These are phyloP conservation scores for Epichloe aotearoae DNA, from an alignment of 2,329 filamentous ascomycete species.

Conservation along the genomic window DNA sequence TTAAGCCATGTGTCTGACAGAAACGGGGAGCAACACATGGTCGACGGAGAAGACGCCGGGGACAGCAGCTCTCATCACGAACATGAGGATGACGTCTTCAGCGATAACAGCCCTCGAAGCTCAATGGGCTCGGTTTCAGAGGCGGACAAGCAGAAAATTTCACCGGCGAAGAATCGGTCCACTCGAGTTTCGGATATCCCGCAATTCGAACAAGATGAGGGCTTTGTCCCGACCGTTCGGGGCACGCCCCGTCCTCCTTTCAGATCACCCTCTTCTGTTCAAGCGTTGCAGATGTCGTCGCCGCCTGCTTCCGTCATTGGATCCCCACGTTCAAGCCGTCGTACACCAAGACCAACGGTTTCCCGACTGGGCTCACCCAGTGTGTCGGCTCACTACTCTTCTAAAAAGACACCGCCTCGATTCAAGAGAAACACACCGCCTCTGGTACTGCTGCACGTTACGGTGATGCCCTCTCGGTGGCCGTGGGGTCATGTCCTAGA, in stretches of 20 bases:
- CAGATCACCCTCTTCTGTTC: slow-evolving; percentile 54
- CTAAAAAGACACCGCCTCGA: slow-evolving; percentile 44
- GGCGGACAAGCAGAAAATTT: slow-evolving; percentile 19
- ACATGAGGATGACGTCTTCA: slow-evolving; percentile 45
- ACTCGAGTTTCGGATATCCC: slow-evolving; percentile 38
- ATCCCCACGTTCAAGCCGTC: slow-evolving; percentile 43
- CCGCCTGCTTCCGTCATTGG: slow-evolving; percentile 44
- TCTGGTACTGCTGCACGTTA: slow-evolving; percentile 66
- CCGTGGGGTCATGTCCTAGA: slow-evolving; percentile 47
- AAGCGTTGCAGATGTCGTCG: slow-evolving; percentile 59
- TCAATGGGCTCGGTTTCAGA: slow-evolving; percentile 39
- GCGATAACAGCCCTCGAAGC: slow-evolving; percentile 42
- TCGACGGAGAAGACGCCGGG: slow-evolving; percentile 15
- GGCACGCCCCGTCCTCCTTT: slow-evolving; percentile 50
- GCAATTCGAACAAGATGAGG: slow-evolving; percentile 30
- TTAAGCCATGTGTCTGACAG: slow-evolving; percentile 9
- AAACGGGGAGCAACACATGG: slow-evolving; percentile 8
- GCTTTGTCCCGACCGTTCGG: slow-evolving; percentile 41
- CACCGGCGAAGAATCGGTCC: slow-evolving; percentile 17
- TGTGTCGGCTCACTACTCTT: slow-evolving; percentile 37
- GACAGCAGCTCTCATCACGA: slow-evolving; percentile 39
- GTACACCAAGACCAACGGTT: slow-evolving; percentile 32
- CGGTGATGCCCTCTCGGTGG: slow-evolving; percentile 57
- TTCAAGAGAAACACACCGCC: slow-evolving; percentile 48
- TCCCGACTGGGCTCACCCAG: slow-evolving; percentile 44